phyloP scores from a whole-genome alignment of 2,329 filamentous ascomycete genomes.

The Colletotrichum tofieldiae region DNA sequence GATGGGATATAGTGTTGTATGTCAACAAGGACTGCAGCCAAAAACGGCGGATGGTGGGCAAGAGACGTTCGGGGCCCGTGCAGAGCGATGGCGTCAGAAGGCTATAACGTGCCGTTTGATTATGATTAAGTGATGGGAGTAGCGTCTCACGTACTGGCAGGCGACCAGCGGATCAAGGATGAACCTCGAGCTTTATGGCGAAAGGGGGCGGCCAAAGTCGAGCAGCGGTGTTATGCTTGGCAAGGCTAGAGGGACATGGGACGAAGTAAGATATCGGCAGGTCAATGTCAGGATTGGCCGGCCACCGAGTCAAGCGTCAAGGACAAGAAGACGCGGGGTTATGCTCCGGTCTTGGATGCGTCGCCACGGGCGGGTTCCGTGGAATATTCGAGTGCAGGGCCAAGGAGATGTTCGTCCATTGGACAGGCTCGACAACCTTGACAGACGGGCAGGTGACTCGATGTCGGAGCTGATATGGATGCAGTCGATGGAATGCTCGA shows the following conservation, averaged over 20 bases:
- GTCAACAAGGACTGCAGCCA: neutral
- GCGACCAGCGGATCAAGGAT: constrained; percentile 36
- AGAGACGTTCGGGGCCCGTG: constrained; percentile 27
- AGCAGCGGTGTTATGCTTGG: constrained; percentile 2
- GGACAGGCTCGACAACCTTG: constrained; percentile 6
- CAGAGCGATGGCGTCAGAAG: constrained; percentile 38
- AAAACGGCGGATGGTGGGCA: neutral
- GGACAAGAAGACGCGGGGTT: constrained; percentile 1
- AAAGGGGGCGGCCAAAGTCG: neutral
- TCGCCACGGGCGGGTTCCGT: constrained; percentile 41
- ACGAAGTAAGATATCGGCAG: constrained; percentile 24
- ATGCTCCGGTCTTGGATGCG: constrained; percentile 3
- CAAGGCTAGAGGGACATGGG: constrained; percentile 4
- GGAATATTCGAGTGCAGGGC: neutral
- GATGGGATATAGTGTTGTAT: constrained; percentile 14
- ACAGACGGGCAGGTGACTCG: constrained; percentile 29
- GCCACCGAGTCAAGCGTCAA: constrained; percentile 32
- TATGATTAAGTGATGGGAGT: constrained; percentile 26
- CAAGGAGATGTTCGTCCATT: constrained; percentile 13
- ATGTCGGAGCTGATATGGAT: neutral
- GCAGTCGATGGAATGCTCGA: neutral
- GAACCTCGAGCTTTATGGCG: constrained; percentile 33
- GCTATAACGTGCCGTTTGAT: constrained; percentile 26
- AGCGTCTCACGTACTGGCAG: constrained; percentile 37
- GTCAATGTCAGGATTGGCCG: constrained; percentile 12